phyloP scores from a whole-genome alignment of 2,329 filamentous ascomycete genomes.

The Colletotrichum sp. region DNA sequence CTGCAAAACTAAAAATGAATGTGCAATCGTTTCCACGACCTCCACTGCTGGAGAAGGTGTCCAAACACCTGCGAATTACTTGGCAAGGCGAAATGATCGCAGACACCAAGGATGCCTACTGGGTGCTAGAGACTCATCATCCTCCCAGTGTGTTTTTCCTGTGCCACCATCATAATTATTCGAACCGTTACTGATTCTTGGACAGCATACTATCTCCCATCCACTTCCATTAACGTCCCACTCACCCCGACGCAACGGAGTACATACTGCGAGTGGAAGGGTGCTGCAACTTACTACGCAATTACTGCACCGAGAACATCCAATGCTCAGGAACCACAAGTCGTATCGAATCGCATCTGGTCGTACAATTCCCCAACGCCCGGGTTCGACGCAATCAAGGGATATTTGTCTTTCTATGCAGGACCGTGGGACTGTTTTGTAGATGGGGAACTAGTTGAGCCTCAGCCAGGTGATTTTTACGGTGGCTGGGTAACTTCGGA shows the following conservation, averaged over 20 bases:
- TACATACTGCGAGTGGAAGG: constrained; percentile 67
- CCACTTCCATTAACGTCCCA: constrained; percentile 49
- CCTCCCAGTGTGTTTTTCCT: constrained; percentile 54
- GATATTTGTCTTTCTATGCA: constrained; percentile 64
- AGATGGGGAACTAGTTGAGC: constrained; percentile 62
- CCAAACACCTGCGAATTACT: constrained; percentile 60
- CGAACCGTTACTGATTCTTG: neutral
- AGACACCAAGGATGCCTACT: constrained; percentile 63
- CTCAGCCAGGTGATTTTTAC: constrained; percentile 68
- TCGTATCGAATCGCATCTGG: constrained; percentile 60
- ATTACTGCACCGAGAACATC: constrained; percentile 42
- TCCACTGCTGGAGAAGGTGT: constrained; percentile 58
- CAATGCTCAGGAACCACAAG: constrained; percentile 30
- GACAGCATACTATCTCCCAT: constrained; percentile 65
- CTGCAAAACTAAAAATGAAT: constrained; percentile 45
- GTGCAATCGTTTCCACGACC: constrained; percentile 64
- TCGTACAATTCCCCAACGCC: constrained; percentile 60
- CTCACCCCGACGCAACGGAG: constrained; percentile 48
- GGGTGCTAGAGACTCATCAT: constrained; percentile 68
- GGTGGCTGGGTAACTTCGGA: constrained; percentile 69
- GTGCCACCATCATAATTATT: neutral
- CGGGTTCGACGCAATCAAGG: constrained; percentile 57
- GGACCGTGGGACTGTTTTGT: constrained; percentile 68
- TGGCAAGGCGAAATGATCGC: constrained; percentile 60
- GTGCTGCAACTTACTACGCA: constrained; percentile 62